Evolutionary conservation across 2,329 filamentous ascomycete species (phyloP).

Genomic region (Diaporthe sp.): DNA sequence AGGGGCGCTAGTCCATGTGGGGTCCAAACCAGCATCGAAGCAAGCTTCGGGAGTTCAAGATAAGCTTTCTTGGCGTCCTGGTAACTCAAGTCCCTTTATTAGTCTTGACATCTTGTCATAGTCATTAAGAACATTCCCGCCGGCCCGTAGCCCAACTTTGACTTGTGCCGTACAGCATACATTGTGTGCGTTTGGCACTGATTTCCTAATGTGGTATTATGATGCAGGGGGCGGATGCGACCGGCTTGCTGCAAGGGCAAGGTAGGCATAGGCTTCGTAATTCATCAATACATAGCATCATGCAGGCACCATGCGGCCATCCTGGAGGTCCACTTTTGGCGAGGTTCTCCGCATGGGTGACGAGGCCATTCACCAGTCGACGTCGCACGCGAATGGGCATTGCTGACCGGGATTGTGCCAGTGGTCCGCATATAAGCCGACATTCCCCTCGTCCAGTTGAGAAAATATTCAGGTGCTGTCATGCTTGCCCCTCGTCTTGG

Average conservation of each 20-base stretch:
- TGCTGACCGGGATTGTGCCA: background rate
- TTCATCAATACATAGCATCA: background rate
- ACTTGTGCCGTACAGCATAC: no score
- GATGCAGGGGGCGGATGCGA: background rate
- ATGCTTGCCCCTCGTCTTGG: background rate
- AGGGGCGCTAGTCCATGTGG: background rate
- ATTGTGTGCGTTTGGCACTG: no score
- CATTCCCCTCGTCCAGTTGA: background rate
- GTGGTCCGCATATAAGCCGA: background rate
- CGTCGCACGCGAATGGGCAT: background rate
- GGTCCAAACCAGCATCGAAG: background rate
- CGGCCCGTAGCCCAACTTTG: background rate
- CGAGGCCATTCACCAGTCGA: background rate
- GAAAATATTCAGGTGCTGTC: background rate
- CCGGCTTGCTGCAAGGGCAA: background rate
- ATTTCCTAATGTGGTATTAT: background rate
- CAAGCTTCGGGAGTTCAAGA: background rate
- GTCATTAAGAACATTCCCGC: background rate
- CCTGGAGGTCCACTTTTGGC: background rate
- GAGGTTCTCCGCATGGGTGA: conserved; percentile 18
- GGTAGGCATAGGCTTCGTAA: background rate
- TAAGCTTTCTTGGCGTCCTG: conserved; percentile 25
- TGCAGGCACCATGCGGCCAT: background rate
- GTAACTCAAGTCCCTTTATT: background rate
- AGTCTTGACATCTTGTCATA: background rate